Evolutionary conservation across 2,329 filamentous ascomycete species (phyloP), one percentile per base, ranked within the genome.

Genomic region (Clarireedia monteithiana): DNA sequence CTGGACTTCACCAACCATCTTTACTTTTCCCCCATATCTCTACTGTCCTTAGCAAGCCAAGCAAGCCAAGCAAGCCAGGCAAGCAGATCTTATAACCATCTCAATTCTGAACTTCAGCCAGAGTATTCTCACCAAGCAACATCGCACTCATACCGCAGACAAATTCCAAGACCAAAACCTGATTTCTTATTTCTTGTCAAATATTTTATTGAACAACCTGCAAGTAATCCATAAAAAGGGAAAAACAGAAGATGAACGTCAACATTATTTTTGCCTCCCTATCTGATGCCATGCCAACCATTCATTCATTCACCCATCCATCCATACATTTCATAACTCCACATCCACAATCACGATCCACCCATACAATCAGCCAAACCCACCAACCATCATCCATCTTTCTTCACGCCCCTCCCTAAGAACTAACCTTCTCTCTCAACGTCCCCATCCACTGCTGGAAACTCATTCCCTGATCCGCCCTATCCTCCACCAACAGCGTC

Each of bases 381-480:
- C 9, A 40, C 1, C 38, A 40, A 17, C 38, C 14, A 5, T 4
- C 14, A 40, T 17, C 7, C 38, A n/a, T 40, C 38, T 30, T 10
- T 30, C 27, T 30, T 30, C 27, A 30, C 9, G 7, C 27, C 27
- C 10, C 27, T 30, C 27, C 15, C 17, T 50, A 55, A 44, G 52
- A 68, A 61, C 78, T 74, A 72, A 96, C 94, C 89, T 97, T 99
- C 78, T 97, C 94, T 73, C 92, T 82, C 72, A 99, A 74, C 67
- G 83, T 85, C 56, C 90, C 91, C 78, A 97, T 86, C 86, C 91
- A 99, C 74, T 97, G 92, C 66, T 86, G 86, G 68, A 94, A 85
- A 70, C 91, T 95, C 74, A 95, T 85, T 50, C 91, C 87, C 74
- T 96, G 91, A 70, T 99, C 94, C 55, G 92, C 90, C 63, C 92